Conservation (phyloP, 371 early-diverging fungal genomes). For the Nosema muscidifuracis region DNA sequence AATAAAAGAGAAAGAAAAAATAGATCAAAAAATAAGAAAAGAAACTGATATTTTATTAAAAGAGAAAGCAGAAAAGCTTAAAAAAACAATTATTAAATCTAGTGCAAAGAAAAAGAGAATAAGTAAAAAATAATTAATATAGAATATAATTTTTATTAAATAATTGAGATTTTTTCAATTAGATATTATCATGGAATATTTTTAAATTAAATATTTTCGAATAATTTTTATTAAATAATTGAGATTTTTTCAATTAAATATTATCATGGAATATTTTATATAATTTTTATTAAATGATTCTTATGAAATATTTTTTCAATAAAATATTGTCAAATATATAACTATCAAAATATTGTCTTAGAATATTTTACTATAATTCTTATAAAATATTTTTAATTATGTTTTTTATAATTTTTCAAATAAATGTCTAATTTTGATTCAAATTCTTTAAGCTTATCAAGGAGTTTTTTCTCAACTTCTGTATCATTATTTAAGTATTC, state of each 20-base stretch:
- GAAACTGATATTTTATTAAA: slow-evolving; percentile 19
- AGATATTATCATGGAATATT: too few relatives aligned
- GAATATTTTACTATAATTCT: slow-evolving; percentile 17
- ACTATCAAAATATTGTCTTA: too few relatives aligned
- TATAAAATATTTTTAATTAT: slow-evolving; percentile 21
- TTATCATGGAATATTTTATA: too few relatives aligned
- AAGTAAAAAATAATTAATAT: too few relatives aligned
- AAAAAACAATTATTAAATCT: slow-evolving; percentile 11
- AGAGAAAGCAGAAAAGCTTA: slow-evolving; percentile 20
- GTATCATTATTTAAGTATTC: slow-evolving; percentile 55
- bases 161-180: too few relatives aligned
- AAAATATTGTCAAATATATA: too few relatives aligned
- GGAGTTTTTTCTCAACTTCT: slow-evolving; percentile 17
- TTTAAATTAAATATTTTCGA: slow-evolving; percentile 2
- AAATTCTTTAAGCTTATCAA: slow-evolving; percentile 27
- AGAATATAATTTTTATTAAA: too few relatives aligned
- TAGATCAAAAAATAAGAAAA: slow-evolving; percentile 28
- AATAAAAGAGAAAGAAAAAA: slow-evolving; percentile 31
- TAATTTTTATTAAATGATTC: too few relatives aligned
- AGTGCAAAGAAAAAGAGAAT: not conserved
- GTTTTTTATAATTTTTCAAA: slow-evolving; percentile 11
- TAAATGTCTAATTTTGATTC: slow-evolving; percentile 33
- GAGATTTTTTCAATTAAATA: too few relatives aligned
- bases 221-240: slow-evolving; percentile 7
- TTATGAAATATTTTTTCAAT: too few relatives aligned